A percentile compares a stretch with the other conserved stretches of the same genome.
Evolutionary conservation across 2,329 filamentous ascomycete species (phyloP).

Genomic region (Paraphaeosphaeria sporulosa): DNA sequence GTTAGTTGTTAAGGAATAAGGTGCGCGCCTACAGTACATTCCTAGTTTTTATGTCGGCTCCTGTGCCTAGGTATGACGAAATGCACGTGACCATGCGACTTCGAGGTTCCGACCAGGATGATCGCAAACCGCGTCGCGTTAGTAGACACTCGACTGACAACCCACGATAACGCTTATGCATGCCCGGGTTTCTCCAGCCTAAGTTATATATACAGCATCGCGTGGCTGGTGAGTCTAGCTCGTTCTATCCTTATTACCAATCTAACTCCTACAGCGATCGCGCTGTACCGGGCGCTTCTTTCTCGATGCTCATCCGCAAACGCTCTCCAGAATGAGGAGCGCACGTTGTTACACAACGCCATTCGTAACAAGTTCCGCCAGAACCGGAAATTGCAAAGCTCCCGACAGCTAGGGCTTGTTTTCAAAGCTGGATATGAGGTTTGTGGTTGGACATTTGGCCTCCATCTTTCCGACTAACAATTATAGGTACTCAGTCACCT

Average conservation of each 20-base stretch:
- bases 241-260: not conserved
- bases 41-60: too few relatives aligned
- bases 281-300: constrained; percentile 76
- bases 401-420: constrained; percentile 66
- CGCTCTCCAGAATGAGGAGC: constrained; percentile 58
- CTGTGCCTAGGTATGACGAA: not conserved
- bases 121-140: constrained; percentile 12
- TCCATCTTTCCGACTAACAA: constrained; percentile 25
- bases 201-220: constrained; percentile 59
- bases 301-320: constrained; percentile 63
- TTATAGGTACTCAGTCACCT: constrained; percentile 51
- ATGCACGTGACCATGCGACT: constrained; percentile 34
- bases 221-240: constrained; percentile 55
- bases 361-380: constrained; percentile 69
- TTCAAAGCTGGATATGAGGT: constrained; percentile 75
- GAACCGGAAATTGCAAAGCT: constrained; percentile 66
- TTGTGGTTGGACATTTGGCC: not conserved
- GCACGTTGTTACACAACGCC: constrained; percentile 63
- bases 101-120: not conserved
- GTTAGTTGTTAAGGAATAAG: too few relatives aligned
- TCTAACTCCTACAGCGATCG: constrained; percentile 61
- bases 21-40: too few relatives aligned
- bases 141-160: constrained; percentile 16
- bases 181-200: constrained; percentile 56
- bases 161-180: constrained; percentile 41